Evolutionary conservation across 192 early-diverging fungal species (phyloP).

Genomic region (Dimargaris verticillata): DNA sequence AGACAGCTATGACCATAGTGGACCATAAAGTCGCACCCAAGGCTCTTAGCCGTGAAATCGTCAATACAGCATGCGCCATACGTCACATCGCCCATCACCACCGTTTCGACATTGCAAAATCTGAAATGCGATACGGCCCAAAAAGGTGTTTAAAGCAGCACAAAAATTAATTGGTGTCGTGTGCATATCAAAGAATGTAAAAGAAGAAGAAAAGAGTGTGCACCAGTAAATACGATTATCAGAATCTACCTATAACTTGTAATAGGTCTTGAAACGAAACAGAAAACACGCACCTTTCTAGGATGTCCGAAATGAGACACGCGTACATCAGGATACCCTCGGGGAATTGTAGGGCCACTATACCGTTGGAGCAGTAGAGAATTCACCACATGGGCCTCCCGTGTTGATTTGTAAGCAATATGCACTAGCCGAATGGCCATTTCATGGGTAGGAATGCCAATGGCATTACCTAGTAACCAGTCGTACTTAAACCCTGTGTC

Average conservation of each 20-base stretch:
- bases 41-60: slow-evolving; percentile 80
- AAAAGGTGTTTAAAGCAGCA: no score
- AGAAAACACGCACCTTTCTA: slow-evolving; percentile 40
- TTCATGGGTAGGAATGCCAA: background rate
- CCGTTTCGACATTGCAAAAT: slow-evolving; percentile 72
- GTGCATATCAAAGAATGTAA: slow-evolving; percentile 7
- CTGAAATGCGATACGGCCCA: slow-evolving; percentile 12
- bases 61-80: slow-evolving; percentile 99
- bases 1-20: slow-evolving; percentile 97
- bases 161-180: no score
- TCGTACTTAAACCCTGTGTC: background rate
- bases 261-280: background rate
- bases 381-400: background rate
- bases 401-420: background rate
- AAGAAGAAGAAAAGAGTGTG: slow-evolving; percentile 8
- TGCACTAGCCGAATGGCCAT: background rate
- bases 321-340: slow-evolving; percentile 94
- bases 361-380: background rate
- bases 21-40: slow-evolving; percentile 93
- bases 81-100: slow-evolving; percentile 98
- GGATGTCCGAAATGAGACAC: slow-evolving; percentile 80
- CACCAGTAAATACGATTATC: background rate
- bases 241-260: background rate
- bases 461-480: background rate
- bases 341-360: slow-evolving; percentile 90